These are phyloP conservation scores for Umbelopsis sp. DNA, from an alignment of 371 early-diverging fungal genomes.

Conservation along the genomic window DNA sequence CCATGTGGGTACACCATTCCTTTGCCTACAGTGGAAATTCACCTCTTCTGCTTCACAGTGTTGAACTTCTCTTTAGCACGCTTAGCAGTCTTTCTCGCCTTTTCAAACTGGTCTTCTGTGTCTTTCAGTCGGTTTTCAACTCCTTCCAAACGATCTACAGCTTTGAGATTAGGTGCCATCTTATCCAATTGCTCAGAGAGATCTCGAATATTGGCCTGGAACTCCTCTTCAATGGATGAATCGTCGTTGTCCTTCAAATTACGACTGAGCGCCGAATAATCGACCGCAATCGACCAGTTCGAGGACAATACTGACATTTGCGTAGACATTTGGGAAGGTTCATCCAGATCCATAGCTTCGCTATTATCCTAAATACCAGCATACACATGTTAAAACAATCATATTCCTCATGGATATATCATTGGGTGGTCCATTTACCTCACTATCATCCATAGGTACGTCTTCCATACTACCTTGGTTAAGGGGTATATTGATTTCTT, in stretches of 20 bases:
- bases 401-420: background rate
- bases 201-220: constrained; percentile 68
- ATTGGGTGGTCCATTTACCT: constrained; percentile 1
- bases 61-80: constrained; percentile 80
- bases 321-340: constrained; percentile 42
- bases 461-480: constrained; percentile 68
- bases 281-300: constrained; percentile 60
- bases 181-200: constrained; percentile 78
- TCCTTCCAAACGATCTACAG: constrained; percentile 82
- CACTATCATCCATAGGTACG: constrained; percentile 66
- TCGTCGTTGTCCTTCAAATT: constrained; percentile 55
- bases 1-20: background rate
- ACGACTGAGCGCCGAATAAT: constrained; percentile 60
- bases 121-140: constrained; percentile 77
- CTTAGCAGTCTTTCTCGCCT: constrained; percentile 78
- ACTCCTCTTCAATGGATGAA: constrained; percentile 66
- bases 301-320: constrained; percentile 41
- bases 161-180: constrained; percentile 89
- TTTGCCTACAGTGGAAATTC: constrained; percentile 23
- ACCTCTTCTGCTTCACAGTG: constrained; percentile 80
- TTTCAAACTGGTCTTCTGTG: constrained; percentile 82
- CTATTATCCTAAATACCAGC: constrained; percentile 22
- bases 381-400: too few species aligned
- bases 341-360: constrained; percentile 62
- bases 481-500: constrained; percentile 88